phyloP scores from a whole-genome alignment of 2,329 filamentous ascomycete genomes.

The Neonectria neomacrospora region DNA sequence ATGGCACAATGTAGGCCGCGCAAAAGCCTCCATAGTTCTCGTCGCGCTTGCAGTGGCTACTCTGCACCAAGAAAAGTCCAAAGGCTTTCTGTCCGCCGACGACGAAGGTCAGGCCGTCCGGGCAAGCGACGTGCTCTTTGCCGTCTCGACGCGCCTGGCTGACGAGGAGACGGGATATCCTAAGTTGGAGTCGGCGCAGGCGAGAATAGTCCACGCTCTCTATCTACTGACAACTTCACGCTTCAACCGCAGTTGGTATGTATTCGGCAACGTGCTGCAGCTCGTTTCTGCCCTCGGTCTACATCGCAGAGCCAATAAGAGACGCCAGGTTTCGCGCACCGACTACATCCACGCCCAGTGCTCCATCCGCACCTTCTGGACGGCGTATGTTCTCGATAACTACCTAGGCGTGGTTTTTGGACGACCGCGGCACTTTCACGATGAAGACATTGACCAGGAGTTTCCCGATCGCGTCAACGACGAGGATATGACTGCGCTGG shows the following conservation, averaged over 20 bases:
- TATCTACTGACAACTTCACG: slow-evolving; percentile 69
- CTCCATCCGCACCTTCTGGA: slow-evolving; percentile 69
- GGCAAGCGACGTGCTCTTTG: slow-evolving; percentile 56
- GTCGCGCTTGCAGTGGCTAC: slow-evolving; percentile 60
- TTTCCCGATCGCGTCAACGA: slow-evolving; percentile 67
- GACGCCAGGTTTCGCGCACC: slow-evolving; percentile 21
- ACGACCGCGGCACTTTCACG: slow-evolving; percentile 68
- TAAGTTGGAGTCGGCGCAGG: slow-evolving; percentile 66
- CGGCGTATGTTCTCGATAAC: slow-evolving; percentile 70
- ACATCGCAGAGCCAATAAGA: slow-evolving; percentile 41
- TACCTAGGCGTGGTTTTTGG: slow-evolving; percentile 73
- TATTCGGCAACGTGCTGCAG: slow-evolving; percentile 67
- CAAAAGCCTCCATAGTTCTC: slow-evolving; percentile 59
- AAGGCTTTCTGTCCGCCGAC: slow-evolving; percentile 35
- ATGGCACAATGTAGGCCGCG: slow-evolving; percentile 53
- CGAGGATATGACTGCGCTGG: slow-evolving; percentile 61
- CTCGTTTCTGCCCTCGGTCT: slow-evolving; percentile 59
- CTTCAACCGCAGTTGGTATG: slow-evolving; percentile 70
- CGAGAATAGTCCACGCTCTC: slow-evolving; percentile 66
- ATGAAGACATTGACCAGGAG: slow-evolving; percentile 72
- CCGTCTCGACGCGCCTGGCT: slow-evolving; percentile 54
- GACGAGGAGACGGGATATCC: slow-evolving; percentile 64
- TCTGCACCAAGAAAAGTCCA: slow-evolving; percentile 56
- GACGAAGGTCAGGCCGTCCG: slow-evolving; percentile 42
- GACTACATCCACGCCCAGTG: slow-evolving; percentile 63